These are phyloP conservation scores for Striga asiatica DNA, from an alignment of 257 asterid genomes.

Conservation along the genomic window DNA sequence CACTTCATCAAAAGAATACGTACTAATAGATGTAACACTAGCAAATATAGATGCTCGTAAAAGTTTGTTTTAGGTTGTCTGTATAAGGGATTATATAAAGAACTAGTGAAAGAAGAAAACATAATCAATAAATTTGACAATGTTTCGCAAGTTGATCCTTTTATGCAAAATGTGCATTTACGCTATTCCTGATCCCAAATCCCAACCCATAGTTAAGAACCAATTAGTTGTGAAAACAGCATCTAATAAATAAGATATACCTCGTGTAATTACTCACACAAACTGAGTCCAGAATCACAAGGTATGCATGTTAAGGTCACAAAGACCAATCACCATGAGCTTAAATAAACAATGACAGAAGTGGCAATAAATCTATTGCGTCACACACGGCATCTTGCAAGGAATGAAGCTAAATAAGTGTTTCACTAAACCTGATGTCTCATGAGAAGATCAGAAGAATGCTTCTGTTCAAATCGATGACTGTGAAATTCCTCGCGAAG, in stretches of 20 bases:
- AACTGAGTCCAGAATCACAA: background rate
- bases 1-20: too few relatives aligned
- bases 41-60: too few relatives aligned
- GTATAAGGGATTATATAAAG: too few relatives aligned
- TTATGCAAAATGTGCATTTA: background rate
- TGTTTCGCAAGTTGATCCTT: background rate
- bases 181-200: background rate
- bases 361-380: background rate
- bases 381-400: slow-evolving; percentile 1
- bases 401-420: background rate
- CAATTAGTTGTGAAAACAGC: slow-evolving; percentile 8
- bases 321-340: background rate
- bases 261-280: background rate
- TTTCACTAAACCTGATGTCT: slow-evolving; percentile 58
- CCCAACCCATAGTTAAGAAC: background rate
- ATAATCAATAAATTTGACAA: too few relatives aligned
- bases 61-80: too few relatives aligned
- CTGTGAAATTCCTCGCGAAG: slow-evolving; percentile 39
- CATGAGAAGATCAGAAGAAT: slow-evolving; percentile 86
- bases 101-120: too few relatives aligned
- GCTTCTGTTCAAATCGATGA: slow-evolving; percentile 62
- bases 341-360: background rate
- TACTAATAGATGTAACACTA: too few relatives aligned
- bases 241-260: background rate
- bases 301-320: too few relatives aligned